phyloP scores from a whole-genome alignment of 495 filamentous ascomycete genomes.

The Terfezia boudieri region DNA sequence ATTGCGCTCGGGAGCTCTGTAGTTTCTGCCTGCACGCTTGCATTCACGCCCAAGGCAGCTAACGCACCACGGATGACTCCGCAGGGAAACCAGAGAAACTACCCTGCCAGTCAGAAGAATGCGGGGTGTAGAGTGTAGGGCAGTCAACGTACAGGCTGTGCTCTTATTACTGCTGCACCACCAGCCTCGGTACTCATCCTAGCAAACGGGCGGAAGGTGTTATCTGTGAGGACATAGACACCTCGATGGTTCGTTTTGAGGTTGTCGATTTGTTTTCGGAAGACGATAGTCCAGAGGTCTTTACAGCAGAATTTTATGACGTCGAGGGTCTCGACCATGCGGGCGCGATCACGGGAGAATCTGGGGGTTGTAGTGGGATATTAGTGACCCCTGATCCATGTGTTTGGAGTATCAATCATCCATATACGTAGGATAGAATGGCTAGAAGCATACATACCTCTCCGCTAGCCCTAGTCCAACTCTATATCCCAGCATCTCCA shows the following conservation, averaged over 20 bases:
- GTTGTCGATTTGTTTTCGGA: slow-evolving; percentile 93
- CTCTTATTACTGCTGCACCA: slow-evolving; percentile 44
- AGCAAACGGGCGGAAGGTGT: slow-evolving; percentile 66
- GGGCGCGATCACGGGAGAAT: slow-evolving; percentile 68
- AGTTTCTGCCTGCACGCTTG: slow-evolving; percentile 73
- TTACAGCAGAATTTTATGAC: slow-evolving; percentile 98
- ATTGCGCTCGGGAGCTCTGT: slow-evolving; percentile 67
- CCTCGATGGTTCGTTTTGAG: slow-evolving; percentile 95
- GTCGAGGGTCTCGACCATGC: slow-evolving; percentile 68
- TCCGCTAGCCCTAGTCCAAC: slow-evolving; percentile 87
- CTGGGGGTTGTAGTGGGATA: slow-evolving; percentile 22
- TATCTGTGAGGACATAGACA: slow-evolving; percentile 90
- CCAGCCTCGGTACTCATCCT: slow-evolving; percentile 64
- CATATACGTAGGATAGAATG: slow-evolving; percentile 26
- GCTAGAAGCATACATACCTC: slow-evolving; percentile 19
- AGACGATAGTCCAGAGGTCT: slow-evolving; percentile 83
- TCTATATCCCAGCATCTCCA: slow-evolving; percentile 74
- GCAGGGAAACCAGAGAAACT: slow-evolving; percentile 91
- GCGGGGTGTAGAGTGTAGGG: slow-evolving; percentile 1
- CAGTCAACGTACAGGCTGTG: slow-evolving; percentile 47
- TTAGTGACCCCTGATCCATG: neutral
- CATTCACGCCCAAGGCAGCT: slow-evolving; percentile 71
- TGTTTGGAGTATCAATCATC: neutral
- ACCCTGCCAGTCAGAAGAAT: neutral
- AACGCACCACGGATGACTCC: slow-evolving; percentile 76